Evolutionary conservation across 257 asterid genomes (phyloP).

Genomic region (Ajuga chamaepitys): DNA sequence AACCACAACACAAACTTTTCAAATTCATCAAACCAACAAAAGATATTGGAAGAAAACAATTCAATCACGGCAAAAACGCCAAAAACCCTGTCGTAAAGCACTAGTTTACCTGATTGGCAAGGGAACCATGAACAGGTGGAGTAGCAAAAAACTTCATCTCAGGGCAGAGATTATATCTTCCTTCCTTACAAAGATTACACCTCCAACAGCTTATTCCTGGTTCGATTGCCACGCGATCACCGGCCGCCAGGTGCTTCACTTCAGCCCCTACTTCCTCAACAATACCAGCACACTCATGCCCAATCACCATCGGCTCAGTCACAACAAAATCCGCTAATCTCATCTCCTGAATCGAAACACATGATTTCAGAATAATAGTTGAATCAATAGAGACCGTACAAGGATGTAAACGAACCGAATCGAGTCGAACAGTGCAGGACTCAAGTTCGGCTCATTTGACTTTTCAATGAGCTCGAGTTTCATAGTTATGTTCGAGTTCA

Average conservation of each 20-base stretch:
- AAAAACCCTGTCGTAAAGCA: not conserved
- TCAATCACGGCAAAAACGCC: not conserved
- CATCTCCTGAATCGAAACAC: slow-evolving; percentile 43
- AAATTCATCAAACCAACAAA: slow-evolving; percentile 3
- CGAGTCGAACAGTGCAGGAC: no score
- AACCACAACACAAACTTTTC: not conserved
- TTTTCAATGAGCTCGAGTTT: no score
- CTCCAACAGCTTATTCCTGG: slow-evolving; percentile 83
- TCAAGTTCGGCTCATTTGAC: no score
- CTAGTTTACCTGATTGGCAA: slow-evolving; percentile 70
- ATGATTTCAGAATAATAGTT: not conserved
- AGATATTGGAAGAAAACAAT: not conserved
- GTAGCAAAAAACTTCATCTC: slow-evolving; percentile 90
- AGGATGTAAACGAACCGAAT: no score
- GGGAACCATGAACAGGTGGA: slow-evolving; percentile 91
- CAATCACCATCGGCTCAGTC: slow-evolving; percentile 93
- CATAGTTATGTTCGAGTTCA: no score
- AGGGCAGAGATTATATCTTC: slow-evolving; percentile 87
- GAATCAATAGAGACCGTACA: not conserved
- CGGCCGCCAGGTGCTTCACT: slow-evolving; percentile 55
- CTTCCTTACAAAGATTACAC: slow-evolving; percentile 69
- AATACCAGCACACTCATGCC: slow-evolving; percentile 93
- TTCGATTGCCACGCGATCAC: slow-evolving; percentile 87
- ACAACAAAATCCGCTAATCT: slow-evolving; percentile 69
- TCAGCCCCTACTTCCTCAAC: slow-evolving; percentile 68